Percentiles rank a stretch among this genome's conserved stretches.
These are phyloP conservation scores for Eucalyptus decipiens DNA, from an alignment of 345 rosid genomes.

Conservation along the genomic window DNA sequence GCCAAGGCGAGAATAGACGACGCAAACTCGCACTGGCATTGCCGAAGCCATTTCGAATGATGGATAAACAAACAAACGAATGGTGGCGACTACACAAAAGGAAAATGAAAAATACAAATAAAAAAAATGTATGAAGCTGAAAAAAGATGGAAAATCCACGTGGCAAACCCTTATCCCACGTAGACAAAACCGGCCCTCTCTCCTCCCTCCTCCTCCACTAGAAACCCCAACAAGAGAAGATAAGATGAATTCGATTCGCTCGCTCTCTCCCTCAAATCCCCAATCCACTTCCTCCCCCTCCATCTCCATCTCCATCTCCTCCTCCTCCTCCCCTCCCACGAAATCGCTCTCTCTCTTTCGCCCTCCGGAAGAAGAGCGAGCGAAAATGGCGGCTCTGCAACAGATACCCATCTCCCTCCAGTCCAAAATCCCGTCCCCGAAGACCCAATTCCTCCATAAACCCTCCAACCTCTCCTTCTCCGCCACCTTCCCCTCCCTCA, in stretches of 20 bases:
- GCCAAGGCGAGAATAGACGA: background rate
- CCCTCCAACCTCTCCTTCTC: slow-evolving; percentile 36
- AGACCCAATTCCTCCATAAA: slow-evolving; percentile 24
- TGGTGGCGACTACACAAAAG: background rate
- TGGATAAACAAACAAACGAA: background rate
- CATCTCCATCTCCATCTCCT: background rate
- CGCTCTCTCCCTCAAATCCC: background rate
- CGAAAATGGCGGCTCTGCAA: slow-evolving; percentile 60
- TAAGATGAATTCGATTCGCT: background rate
- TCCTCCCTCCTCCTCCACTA: background rate
- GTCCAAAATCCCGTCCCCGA: slow-evolving; percentile 26
- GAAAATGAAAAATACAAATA: background rate
- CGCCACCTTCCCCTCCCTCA: slow-evolving; percentile 15
- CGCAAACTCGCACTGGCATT: background rate
- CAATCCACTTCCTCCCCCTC: background rate
- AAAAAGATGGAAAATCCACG: background rate
- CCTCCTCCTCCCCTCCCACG: background rate
- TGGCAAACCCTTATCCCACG: background rate
- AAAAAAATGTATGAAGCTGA: background rate
- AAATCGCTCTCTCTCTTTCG: background rate
- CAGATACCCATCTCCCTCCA: slow-evolving; percentile 38
- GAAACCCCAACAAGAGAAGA: background rate
- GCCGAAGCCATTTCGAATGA: background rate
- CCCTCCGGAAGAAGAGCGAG: background rate
- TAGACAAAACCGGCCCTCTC: background rate